A percentile compares a stretch with the other conserved stretches of the same genome.
These are phyloP conservation scores for Botrytis fabae DNA, from an alignment of 2,329 filamentous ascomycete species.

Conservation along the genomic window DNA sequence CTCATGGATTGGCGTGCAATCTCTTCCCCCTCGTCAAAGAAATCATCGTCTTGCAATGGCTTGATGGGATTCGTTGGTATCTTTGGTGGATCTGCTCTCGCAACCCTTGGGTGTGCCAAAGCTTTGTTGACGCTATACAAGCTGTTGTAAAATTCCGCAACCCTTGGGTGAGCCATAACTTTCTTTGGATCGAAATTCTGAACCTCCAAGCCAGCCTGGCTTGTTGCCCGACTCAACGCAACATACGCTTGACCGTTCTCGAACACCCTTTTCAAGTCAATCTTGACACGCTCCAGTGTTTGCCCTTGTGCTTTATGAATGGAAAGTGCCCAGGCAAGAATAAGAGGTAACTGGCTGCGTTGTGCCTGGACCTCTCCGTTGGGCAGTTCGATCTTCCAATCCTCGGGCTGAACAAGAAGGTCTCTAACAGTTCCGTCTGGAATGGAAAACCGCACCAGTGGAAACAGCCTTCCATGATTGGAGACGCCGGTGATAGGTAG, in stretches of 20 bases:
- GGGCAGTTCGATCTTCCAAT: conserved; percentile 97
- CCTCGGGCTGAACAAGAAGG: conserved; percentile 80
- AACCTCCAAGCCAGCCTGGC: conserved; percentile 83
- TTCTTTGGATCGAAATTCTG: conserved; percentile 84
- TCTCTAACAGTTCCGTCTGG: conserved; percentile 74
- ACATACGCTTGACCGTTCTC: conserved; percentile 98
- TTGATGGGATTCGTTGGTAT: conserved; percentile 10
- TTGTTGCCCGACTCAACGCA: conserved; percentile 88
- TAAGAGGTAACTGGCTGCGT: conserved; percentile 79
- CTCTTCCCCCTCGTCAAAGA: conserved; percentile 10
- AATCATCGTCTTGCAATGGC: neutral
- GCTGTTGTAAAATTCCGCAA: conserved; percentile 81
- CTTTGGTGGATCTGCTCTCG: conserved; percentile 23
- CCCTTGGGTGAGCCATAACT: conserved; percentile 90
- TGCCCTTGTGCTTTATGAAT: conserved; percentile 99
- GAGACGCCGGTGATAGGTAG: conserved; percentile 41
- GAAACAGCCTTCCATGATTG: conserved; percentile 62
- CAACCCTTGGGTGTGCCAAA: conserved; percentile 38
- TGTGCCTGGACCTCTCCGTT: conserved; percentile 92
- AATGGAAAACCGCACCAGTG: conserved; percentile 80
- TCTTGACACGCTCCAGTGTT: conserved; percentile 84
- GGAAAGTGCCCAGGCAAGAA: conserved; percentile 93
- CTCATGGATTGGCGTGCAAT: neutral
- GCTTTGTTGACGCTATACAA: conserved; percentile 70
- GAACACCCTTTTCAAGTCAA: conserved; percentile 88